phyloP scores from a whole-genome alignment of 371 early-diverging fungal genomes.

The Mucor lusitanicus region DNA sequence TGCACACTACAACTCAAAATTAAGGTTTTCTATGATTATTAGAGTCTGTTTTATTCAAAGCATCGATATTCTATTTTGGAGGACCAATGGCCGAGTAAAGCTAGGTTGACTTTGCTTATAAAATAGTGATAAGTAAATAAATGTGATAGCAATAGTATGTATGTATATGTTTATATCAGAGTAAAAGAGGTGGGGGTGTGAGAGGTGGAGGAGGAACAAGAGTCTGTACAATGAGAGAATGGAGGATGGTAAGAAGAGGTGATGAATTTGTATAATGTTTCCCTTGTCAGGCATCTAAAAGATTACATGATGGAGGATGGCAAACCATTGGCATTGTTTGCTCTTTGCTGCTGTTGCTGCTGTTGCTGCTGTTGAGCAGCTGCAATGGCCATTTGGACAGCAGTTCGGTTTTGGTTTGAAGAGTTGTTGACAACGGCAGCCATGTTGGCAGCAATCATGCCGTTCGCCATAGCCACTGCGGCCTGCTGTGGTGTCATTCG shows the following conservation, averaged over 20 bases:
- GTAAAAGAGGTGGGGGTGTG: not conserved
- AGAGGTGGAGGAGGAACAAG: not conserved
- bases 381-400: conserved; percentile 28
- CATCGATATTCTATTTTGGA: not conserved
- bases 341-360: conserved; percentile 11
- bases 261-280: not conserved
- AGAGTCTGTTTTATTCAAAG: too few relatives aligned
- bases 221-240: not conserved
- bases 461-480: conserved; percentile 46
- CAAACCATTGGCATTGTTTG: not conserved
- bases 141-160: not conserved
- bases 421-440: conserved; percentile 41
- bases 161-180: not conserved
- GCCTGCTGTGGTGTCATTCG: conserved; percentile 44
- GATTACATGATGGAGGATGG: conserved; percentile 3
- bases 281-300: not conserved
- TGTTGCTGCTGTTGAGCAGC: conserved; percentile 18
- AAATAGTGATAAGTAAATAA: not conserved
- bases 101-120: too few relatives aligned
- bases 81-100: not conserved
- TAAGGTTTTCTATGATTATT: too few relatives aligned
- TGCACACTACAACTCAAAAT: too few relatives aligned
- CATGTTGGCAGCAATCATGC: conserved; percentile 43
- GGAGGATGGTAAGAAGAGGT: not conserved
- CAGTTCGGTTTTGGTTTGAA: conserved; percentile 25